Evolutionary conservation across 2,329 filamentous ascomycete species (phyloP).

Genomic region (Exophiala lecanii-corni): DNA sequence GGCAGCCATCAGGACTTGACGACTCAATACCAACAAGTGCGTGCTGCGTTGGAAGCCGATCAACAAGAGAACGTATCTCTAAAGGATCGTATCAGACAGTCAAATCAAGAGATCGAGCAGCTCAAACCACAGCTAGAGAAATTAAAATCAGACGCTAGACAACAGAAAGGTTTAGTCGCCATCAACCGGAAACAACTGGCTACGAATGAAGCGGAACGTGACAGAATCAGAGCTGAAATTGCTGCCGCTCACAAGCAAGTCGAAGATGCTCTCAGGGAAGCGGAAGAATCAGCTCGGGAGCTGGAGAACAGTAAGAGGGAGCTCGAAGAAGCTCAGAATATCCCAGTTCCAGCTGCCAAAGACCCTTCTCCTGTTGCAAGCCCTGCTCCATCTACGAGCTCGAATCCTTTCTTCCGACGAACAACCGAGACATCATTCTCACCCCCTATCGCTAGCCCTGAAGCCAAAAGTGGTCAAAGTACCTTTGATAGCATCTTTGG

Average conservation of each 20-base stretch:
- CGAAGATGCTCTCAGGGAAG: conserved; percentile 54
- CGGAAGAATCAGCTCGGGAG: conserved; percentile 30
- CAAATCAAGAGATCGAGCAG: conserved; percentile 77
- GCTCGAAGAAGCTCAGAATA: conserved; percentile 22
- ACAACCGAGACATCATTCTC: conserved; percentile 44
- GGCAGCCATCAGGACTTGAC: conserved; percentile 76
- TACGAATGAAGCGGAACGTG: conserved; percentile 81
- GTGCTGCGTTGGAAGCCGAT: conserved; percentile 72
- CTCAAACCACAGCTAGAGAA: conserved; percentile 91
- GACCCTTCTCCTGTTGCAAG: conserved; percentile 28
- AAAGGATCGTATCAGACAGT: conserved; percentile 79
- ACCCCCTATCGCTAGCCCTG: conserved; percentile 12
- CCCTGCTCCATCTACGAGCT: conserved; percentile 59
- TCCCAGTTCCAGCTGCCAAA: conserved; percentile 18
- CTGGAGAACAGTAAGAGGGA: conserved; percentile 41
- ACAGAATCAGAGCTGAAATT: conserved; percentile 78
- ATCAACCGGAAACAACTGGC: conserved; percentile 98
- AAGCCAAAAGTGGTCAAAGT: conserved; percentile 35
- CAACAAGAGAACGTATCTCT: conserved; percentile 81
- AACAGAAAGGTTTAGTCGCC: conserved; percentile 92
- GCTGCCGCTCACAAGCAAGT: conserved; percentile 61
- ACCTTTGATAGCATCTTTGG: conserved; percentile 87
- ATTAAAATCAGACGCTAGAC: conserved; percentile 81
- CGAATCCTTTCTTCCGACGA: conserved; percentile 90
- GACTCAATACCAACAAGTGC: conserved; percentile 72